These are phyloP conservation scores for Dioszegia aurantiaca DNA, from an alignment of 768 basidiomycete species.

Conservation along the genomic window DNA sequence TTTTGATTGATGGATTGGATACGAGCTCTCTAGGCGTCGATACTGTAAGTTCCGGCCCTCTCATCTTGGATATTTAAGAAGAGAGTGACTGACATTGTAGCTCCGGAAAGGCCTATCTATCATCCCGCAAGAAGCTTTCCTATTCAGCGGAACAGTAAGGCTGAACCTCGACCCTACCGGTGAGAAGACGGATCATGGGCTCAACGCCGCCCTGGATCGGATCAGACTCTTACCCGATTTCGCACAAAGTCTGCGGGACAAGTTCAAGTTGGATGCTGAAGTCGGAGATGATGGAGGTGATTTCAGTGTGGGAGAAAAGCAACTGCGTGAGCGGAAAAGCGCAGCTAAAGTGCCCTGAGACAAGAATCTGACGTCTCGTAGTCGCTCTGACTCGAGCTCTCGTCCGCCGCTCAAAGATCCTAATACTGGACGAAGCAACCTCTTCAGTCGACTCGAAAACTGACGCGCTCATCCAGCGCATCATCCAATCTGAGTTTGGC, in stretches of 20 bases:
- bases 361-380: not conserved
- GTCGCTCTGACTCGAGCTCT: slow-evolving; percentile 64
- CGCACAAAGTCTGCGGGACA: slow-evolving; percentile 57
- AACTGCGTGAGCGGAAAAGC: slow-evolving; percentile 52
- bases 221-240: slow-evolving; percentile 54
- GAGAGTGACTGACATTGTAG: not conserved
- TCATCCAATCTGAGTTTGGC: slow-evolving; percentile 63
- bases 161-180: slow-evolving; percentile 61
- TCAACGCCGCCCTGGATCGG: slow-evolving; percentile 65
- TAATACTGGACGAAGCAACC: slow-evolving; percentile 61
- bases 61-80: not conserved
- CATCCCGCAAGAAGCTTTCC: slow-evolving; percentile 65
- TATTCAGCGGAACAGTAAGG: slow-evolving; percentile 55
- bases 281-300: slow-evolving; percentile 68
- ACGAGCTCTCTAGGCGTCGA: slow-evolving; percentile 59
- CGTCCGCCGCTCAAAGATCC: slow-evolving; percentile 62
- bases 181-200: slow-evolving; percentile 60
- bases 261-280: slow-evolving; percentile 64
- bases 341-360: not conserved
- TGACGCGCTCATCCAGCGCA: slow-evolving; percentile 62
- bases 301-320: slow-evolving; percentile 66
- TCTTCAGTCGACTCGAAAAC: slow-evolving; percentile 58
- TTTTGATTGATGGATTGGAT: slow-evolving; percentile 57
- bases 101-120: slow-evolving; percentile 60
- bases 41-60: slow-evolving; percentile 40